Base-by-base conservation (phyloP, 495 filamentous ascomycete genomes). In the Aspergillus homomorphus region DNA sequence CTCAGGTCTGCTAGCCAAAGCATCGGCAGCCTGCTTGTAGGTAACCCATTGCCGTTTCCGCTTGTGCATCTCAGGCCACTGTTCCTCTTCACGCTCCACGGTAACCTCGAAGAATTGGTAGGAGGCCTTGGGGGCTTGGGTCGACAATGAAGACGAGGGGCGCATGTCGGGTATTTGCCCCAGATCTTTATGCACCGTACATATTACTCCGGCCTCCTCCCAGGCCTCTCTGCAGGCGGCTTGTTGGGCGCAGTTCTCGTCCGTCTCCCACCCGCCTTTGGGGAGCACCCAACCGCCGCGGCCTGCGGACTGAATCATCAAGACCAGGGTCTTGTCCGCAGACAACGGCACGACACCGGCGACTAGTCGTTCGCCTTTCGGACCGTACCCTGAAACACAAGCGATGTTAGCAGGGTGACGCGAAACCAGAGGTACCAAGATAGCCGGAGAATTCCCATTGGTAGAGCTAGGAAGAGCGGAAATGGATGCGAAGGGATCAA, bases 51-150 rank as follows among this genome's bases (percentile, higher is more conserved):
- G 83, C 54, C 95, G 85, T 70, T 82, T 85, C 59, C 94, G 82
- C 78, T 96, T 96, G 73, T 96, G 82, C 83, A 84, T 89, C 79
- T 98, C 94, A 4, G 94, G 94, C 94, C 94, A 98, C 53, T 91
- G 82, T 9, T 71, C 73, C 70, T 96, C 90, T 75, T 95, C 88
- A 58, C 84, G 84, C 62, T 89, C 82, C 60, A 97, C 92, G 16
- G 78, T 84, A 61, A 85, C 91, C 70, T 97, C 89, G 70, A 90
- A 96, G 73, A 96, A 96, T 52, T 89, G 88, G 70, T 93, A 96
- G 33, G 87, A 78, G 6, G 91, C 85, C 66, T 86, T 87, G 12
- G 89, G 89, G 22, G 87, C 87, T 44, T 88, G 78, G 61, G 85
- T 78, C 51, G 83, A 82, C 57, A 83, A 62, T 28, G 79, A 65